phyloP scores from a whole-genome alignment of 2,329 filamentous ascomycete species.

The Scedosporium dehoogii region DNA sequence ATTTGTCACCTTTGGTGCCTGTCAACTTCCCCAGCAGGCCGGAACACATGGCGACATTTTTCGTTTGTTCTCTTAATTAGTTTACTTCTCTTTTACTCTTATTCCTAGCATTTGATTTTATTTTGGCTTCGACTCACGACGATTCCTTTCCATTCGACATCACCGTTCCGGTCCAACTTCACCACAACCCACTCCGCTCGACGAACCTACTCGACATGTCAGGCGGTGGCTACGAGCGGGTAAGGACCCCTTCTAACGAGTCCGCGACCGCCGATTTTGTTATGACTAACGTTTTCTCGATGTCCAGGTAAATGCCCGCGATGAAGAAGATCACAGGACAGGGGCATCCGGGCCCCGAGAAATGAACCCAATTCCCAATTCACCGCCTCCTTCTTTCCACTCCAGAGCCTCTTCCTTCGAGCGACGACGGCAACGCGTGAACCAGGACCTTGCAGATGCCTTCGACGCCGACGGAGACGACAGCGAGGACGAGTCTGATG shows the following conservation, averaged over 20 bases:
- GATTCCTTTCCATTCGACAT: not conserved
- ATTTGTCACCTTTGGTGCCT: slow-evolving; percentile 9
- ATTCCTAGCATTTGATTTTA: not conserved
- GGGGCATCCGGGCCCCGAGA: not conserved
- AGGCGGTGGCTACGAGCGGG: slow-evolving; percentile 44
- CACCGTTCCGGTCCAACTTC: not conserved
- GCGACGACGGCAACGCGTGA: slow-evolving; percentile 37
- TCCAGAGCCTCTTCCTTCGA: slow-evolving; percentile 60
- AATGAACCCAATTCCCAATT: slow-evolving; percentile 38
- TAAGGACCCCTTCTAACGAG: slow-evolving; percentile 21
- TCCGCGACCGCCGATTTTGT: not conserved
- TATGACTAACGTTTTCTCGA: slow-evolving; percentile 2
- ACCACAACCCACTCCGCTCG: slow-evolving; percentile 11
- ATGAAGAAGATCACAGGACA: slow-evolving; percentile 36
- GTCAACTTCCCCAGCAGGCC: slow-evolving; percentile 7
- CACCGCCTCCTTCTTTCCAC: slow-evolving; percentile 75
- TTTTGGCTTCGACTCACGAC: not conserved
- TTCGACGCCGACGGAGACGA: slow-evolving; percentile 79
- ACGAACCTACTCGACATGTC: slow-evolving; percentile 30
- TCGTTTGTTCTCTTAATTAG: slow-evolving; percentile 9
- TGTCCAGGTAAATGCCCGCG: slow-evolving; percentile 45
- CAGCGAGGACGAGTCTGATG: slow-evolving; percentile 65
- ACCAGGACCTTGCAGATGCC: slow-evolving; percentile 80
- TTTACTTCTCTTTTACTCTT: not conserved
- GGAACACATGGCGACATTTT: slow-evolving; percentile 3